These are phyloP conservation scores for Magnolia changhungtana DNA, from an alignment of 164 flowering plant genomes.

Conservation along the genomic window DNA sequence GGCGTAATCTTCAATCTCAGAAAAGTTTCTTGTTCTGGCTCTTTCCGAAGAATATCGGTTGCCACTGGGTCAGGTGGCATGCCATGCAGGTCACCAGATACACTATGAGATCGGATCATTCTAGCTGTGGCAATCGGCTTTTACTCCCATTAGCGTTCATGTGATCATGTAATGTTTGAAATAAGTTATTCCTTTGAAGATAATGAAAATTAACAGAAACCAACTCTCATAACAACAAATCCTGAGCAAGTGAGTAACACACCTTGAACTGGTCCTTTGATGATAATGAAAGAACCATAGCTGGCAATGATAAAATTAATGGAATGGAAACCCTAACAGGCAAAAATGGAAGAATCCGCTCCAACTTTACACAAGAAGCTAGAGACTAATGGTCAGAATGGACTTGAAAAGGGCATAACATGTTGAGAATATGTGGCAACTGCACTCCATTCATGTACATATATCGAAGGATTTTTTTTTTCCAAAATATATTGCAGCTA, in stretches of 20 bases:
- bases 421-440: background rate
- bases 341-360: background rate
- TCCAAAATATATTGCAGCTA: no score
- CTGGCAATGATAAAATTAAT: conserved; percentile 75
- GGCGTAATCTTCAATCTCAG: conserved; percentile 73
- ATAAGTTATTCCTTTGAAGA: conserved; percentile 17
- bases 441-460: no score
- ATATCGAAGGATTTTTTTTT: no score
- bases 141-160: conserved; percentile 54
- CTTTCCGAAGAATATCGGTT: conserved; percentile 93
- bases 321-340: conserved; percentile 68
- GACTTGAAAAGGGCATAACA: background rate
- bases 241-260: background rate
- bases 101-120: conserved; percentile 92
- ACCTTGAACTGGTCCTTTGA: conserved; percentile 79
- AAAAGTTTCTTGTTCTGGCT: conserved; percentile 92
- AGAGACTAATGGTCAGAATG: background rate
- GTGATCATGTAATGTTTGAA: conserved; percentile 44
- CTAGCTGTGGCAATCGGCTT: conserved; percentile 57
- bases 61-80: conserved; percentile 95
- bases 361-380: background rate
- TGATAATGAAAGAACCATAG: conserved; percentile 77
- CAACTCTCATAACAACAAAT: background rate
- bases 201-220: no score
- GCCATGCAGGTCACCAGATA: conserved; percentile 95